phyloP scores from a whole-genome alignment of 441 rosid species.

The Rhodomyrtus psidioides region DNA sequence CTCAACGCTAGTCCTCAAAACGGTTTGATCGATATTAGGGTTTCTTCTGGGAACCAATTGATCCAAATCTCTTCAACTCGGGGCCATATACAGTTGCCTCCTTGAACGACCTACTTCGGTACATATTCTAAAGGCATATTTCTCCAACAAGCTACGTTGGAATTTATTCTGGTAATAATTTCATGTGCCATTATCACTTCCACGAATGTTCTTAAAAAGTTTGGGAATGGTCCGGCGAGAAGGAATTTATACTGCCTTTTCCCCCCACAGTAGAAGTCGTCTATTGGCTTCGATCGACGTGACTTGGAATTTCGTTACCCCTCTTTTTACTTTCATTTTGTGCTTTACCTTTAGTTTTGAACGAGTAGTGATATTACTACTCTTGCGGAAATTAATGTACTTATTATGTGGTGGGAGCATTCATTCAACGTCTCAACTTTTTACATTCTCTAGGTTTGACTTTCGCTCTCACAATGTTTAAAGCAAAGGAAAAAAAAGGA shows the following conservation, averaged over 20 bases:
- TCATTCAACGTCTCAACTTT: background rate
- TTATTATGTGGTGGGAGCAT: background rate
- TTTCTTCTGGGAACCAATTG: background rate
- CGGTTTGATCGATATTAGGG: background rate
- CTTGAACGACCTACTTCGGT: background rate
- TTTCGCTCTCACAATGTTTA: background rate
- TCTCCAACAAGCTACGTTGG: background rate
- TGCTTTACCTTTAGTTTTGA: background rate
- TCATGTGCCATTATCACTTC: background rate
- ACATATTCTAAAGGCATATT: background rate
- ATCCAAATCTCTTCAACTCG: background rate
- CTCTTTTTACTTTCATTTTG: background rate
- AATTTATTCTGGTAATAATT: background rate
- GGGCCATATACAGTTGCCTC: too few relatives aligned
- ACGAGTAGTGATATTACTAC: rapidly evolving
- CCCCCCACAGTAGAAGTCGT: background rate
- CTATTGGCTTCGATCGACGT: background rate
- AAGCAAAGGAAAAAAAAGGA: background rate
- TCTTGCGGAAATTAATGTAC: background rate
- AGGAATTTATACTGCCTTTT: background rate
- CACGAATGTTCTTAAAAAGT: background rate
- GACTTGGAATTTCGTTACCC: background rate
- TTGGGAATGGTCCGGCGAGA: background rate
- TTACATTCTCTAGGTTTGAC: background rate
- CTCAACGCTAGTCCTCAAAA: background rate